phyloP scores from a whole-genome alignment of 2,329 filamentous ascomycete species.

The Chaetomiaceae sp. region DNA sequence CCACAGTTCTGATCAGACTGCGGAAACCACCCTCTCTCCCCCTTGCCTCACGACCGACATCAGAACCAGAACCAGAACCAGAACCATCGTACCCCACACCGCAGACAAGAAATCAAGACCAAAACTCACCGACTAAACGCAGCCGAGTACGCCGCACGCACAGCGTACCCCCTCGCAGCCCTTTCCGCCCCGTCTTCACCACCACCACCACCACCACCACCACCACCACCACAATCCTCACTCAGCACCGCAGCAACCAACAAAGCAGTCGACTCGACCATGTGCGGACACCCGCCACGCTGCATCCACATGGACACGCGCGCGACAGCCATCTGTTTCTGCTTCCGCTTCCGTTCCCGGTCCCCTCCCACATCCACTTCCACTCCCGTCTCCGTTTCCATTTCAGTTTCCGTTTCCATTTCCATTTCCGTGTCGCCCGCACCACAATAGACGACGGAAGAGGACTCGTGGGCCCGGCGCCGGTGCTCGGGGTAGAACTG shows the following conservation, averaged over 20 bases:
- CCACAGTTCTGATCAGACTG: too few species aligned
- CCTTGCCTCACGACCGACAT: too few species aligned
- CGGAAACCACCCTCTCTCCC: too few species aligned
- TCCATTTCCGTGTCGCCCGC: not conserved
- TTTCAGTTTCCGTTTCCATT: not conserved
- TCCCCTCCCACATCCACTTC: too few species aligned
- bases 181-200: slow-evolving; percentile 5
- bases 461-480: not conserved
- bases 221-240: slow-evolving; percentile 39
- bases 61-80: too few species aligned
- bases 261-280: slow-evolving; percentile 74
- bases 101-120: too few species aligned
- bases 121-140: slow-evolving; percentile 67
- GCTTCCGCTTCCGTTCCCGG: not conserved
- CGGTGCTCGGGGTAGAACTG: slow-evolving; percentile 53
- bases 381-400: not conserved
- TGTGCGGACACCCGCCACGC: slow-evolving; percentile 69
- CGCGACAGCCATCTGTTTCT: slow-evolving; percentile 48
- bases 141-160: slow-evolving; percentile 66
- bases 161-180: slow-evolving; percentile 44
- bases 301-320: slow-evolving; percentile 66
- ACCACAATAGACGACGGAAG: too few species aligned
- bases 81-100: too few species aligned
- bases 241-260: slow-evolving; percentile 65
- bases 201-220: slow-evolving; percentile 37